Evolutionary conservation across 2,329 filamentous ascomycete species (phyloP), one percentile per base, ranked within the genome.

Genomic region (Alternaria incomplexa): DNA sequence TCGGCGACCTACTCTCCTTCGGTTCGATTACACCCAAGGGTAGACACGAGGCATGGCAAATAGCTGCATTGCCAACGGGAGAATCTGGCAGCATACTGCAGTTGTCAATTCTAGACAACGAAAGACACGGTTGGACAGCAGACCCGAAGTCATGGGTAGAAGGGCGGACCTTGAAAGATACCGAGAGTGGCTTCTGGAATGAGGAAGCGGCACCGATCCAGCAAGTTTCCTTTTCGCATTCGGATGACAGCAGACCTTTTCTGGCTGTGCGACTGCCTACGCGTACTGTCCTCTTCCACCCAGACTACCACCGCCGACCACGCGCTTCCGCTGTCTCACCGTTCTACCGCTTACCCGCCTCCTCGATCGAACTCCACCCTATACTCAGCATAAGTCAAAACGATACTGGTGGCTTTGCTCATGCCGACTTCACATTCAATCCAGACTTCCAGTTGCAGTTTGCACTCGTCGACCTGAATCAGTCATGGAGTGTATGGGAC

Each of bases 401-500:
- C 3, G 78, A 85, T 28, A 89, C 87, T 0, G 88, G 86, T 2
- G 86, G 85, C 1, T 80, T 78, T 28, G 73, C 83, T 1, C 89
- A 92, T 69, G 84, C 84, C 0, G 89, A 93, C 77, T 82, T 91
- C 4, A 79, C 86, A 0, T 91, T 93, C 74, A 90, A 89, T 65
- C 87, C 90, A 0, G 86, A 80, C 75, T 87, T 83, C 61, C 79
- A 82, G 15, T 85, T 87, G 1, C 89, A 91, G 69, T 79, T 93
- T 56, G 89, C 85, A 15, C 82, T 93, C 25, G 82, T 93, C 17
- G 90, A 93, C 70, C 83, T 87, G 55, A 80, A 80, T 32, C 91
- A 90, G 1, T 83, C 81, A 61, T 94, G 91, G 91, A 88, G 83
- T 46, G 77, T 93, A 5, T 93, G 90, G 88, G 84, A 91, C 63